Conservation (phyloP, 495 filamentous ascomycete species). For the Lichenothelia convexa region DNA sequence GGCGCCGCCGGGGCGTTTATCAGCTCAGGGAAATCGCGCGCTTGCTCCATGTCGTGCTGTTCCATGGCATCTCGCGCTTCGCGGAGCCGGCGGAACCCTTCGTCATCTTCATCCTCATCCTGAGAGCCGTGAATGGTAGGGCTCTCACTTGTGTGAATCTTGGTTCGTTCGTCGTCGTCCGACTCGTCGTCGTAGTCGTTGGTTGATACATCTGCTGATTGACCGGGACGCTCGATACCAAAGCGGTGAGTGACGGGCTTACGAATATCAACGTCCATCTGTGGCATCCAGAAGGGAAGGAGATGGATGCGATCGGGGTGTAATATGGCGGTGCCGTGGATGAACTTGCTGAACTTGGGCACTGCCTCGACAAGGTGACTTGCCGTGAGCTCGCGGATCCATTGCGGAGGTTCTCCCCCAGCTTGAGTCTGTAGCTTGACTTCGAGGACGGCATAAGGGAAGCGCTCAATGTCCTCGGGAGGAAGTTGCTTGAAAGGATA, state of each 20-base stretch:
- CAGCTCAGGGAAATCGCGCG: slow-evolving; percentile 24
- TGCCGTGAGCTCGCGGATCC: slow-evolving; percentile 80
- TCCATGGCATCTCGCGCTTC: slow-evolving; percentile 27
- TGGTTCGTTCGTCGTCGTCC: slow-evolving; percentile 30
- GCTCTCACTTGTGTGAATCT: too few relatives aligned
- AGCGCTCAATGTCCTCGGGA: slow-evolving; percentile 65
- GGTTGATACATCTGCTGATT: slow-evolving; percentile 55
- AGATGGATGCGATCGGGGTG: slow-evolving; percentile 80
- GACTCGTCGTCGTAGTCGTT: slow-evolving; percentile 40
- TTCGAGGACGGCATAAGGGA: slow-evolving; percentile 91
- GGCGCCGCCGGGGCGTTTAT: slow-evolving; percentile 24
- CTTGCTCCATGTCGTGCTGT: slow-evolving; percentile 29
- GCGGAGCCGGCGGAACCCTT: slow-evolving; percentile 24
- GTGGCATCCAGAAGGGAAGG: slow-evolving; percentile 90
- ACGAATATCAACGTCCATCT: slow-evolving; percentile 96
- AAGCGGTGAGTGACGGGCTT: slow-evolving; percentile 75
- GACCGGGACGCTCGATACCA: slow-evolving; percentile 64
- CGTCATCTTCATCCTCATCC: slow-evolving; percentile 30
- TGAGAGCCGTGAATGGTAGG: slow-evolving; percentile 29
- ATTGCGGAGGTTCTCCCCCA: slow-evolving; percentile 91
- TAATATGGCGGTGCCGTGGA: slow-evolving; percentile 75
- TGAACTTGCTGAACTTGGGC: slow-evolving; percentile 98
- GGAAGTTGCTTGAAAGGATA: slow-evolving; percentile 84
- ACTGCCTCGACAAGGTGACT: slow-evolving; percentile 95
- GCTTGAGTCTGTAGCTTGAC: slow-evolving; percentile 96